These are phyloP conservation scores for Fragaria iinumae DNA, from an alignment of 306 rosid genomes.

Conservation along the genomic window DNA sequence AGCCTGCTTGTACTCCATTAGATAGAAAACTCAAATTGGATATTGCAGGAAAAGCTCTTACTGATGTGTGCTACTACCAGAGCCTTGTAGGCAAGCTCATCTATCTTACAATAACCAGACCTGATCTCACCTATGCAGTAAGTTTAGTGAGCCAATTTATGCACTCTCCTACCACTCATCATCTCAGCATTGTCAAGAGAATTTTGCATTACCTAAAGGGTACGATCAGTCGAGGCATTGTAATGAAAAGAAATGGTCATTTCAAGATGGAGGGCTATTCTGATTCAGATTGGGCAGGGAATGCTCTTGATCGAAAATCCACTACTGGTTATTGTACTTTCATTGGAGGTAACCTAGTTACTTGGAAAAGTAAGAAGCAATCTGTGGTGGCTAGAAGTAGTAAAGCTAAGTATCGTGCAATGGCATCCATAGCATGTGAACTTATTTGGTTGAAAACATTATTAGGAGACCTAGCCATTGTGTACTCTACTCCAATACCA, in stretches of 20 bases:
- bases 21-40: neutral
- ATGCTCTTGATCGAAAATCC: too few species aligned
- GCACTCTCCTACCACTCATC: neutral
- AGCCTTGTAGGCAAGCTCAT: neutral
- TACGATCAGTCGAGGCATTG: neutral
- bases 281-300: neutral
- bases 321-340: neutral
- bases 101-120: neutral
- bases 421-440: neutral
- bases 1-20: neutral
- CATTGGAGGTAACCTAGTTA: neutral
- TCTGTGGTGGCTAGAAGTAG: neutral
- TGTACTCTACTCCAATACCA: rapidly evolving
- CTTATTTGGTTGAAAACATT: neutral
- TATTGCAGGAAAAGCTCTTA: too few species aligned
- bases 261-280: neutral
- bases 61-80: too few species aligned
- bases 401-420: neutral
- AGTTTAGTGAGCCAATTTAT: neutral
- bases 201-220: neutral
- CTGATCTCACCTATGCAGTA: neutral
- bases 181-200: neutral
- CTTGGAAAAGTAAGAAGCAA: neutral
- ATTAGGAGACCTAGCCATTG: neutral
- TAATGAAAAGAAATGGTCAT: neutral